Conservation (phyloP, 768 basidiomycete genomes). For the Infundibulicybe gibba region DNA sequence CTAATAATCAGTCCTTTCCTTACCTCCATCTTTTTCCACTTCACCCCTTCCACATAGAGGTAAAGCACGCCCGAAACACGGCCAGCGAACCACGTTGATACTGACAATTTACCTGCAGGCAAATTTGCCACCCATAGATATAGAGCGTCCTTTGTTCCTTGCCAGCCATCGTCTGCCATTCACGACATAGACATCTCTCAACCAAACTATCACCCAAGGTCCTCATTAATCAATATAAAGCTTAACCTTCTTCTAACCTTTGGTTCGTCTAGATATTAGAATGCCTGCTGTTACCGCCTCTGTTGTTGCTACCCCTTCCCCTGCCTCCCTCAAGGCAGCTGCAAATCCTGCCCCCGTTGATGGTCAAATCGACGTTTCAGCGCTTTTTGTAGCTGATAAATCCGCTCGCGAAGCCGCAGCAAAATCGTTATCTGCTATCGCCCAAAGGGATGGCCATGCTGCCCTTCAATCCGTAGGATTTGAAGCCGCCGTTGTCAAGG, state of each 20-base stretch:
- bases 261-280: conserved; percentile 42
- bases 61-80: conserved; percentile 3
- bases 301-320: conserved; percentile 52
- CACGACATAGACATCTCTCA: conserved; percentile 34
- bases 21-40: conserved; percentile 29
- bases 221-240: conserved; percentile 8
- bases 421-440: conserved; percentile 62
- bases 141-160: conserved; percentile 71
- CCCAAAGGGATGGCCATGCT: conserved; percentile 81
- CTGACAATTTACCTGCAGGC: conserved; percentile 21
- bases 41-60: conserved; percentile 38
- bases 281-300: conserved; percentile 82
- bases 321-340: conserved; percentile 70
- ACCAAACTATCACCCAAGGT: conserved; percentile 41
- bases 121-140: conserved; percentile 38
- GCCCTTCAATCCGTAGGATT: conserved; percentile 71
- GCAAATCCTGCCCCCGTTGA: conserved; percentile 40
- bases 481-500: conserved; percentile 72
- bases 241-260: background rate
- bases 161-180: conserved; percentile 46
- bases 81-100: background rate
- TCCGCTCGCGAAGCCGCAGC: conserved; percentile 71
- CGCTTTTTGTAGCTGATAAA: conserved; percentile 86
- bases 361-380: conserved; percentile 65
- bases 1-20: conserved; percentile 21